phyloP scores from a whole-genome alignment of 495 filamentous ascomycete species.

The Penicillium pancosmium region DNA sequence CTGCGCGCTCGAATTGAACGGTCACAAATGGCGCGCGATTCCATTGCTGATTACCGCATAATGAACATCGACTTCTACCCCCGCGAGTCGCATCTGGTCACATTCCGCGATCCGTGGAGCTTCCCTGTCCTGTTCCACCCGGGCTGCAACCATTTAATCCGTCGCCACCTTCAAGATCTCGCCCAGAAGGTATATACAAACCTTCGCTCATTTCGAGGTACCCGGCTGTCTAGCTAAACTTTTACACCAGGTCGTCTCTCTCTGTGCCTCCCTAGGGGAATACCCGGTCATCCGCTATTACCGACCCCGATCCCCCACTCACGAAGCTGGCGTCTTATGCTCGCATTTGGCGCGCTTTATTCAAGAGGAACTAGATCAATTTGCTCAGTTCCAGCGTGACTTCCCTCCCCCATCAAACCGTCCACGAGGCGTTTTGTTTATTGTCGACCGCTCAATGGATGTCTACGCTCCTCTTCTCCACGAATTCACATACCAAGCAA shows the following conservation, averaged over 20 bases:
- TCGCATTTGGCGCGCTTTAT: conserved; percentile 89
- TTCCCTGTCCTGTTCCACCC: conserved; percentile 94
- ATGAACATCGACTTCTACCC: conserved; percentile 87
- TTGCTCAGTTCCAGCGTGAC: conserved; percentile 76
- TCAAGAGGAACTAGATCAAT: conserved; percentile 85
- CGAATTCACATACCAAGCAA: conserved; percentile 98
- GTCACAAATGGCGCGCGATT: conserved; percentile 62
- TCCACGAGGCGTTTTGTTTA: conserved; percentile 80
- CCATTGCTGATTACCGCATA: conserved; percentile 71
- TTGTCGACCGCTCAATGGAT: conserved; percentile 93
- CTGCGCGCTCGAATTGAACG: conserved; percentile 59
- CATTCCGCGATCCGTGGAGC: conserved; percentile 91
- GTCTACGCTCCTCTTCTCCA: conserved; percentile 83
- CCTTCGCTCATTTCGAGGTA: neutral
- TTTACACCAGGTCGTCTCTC: conserved; percentile 68
- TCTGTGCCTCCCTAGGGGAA: conserved; percentile 84
- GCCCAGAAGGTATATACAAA: conserved; percentile 73
- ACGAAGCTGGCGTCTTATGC: conserved; percentile 87
- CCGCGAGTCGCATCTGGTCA: conserved; percentile 86
- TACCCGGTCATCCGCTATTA: conserved; percentile 92
- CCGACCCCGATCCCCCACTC: conserved; percentile 67
- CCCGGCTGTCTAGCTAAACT: conserved; percentile 12
- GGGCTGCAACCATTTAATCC: conserved; percentile 79
- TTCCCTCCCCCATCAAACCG: conserved; percentile 81
- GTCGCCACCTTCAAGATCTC: conserved; percentile 75